phyloP scores from a whole-genome alignment of 2,329 filamentous ascomycete species.

The Claviceps cyperi region DNA sequence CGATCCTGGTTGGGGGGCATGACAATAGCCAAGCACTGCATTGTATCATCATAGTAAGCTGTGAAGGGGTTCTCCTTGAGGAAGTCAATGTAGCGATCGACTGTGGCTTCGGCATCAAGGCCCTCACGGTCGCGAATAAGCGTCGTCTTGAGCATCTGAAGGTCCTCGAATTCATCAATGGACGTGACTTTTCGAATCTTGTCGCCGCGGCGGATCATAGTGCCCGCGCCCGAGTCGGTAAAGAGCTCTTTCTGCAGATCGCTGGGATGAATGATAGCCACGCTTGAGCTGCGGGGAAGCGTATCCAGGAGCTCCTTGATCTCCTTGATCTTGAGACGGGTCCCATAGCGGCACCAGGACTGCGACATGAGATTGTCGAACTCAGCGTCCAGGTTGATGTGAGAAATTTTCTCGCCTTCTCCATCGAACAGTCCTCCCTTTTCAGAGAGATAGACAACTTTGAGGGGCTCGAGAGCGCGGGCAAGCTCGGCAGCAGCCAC shows the following conservation, averaged over 20 bases:
- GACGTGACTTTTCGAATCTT: conserved; percentile 65
- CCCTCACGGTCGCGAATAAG: conserved; percentile 71
- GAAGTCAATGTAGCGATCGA: conserved; percentile 74
- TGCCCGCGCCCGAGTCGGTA: conserved; percentile 89
- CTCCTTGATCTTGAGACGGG: conserved; percentile 91
- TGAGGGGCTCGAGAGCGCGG: conserved; percentile 75
- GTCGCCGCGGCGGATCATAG: conserved; percentile 79
- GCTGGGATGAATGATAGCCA: conserved; percentile 93
- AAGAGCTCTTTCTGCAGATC: conserved; percentile 95
- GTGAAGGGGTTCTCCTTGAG: conserved; percentile 69
- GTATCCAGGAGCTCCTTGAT: conserved; percentile 86
- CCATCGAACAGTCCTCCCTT: conserved; percentile 94
- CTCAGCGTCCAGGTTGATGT: conserved; percentile 94
- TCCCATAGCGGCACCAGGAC: conserved; percentile 90
- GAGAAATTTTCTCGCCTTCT: conserved; percentile 86
- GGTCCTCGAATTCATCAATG: conserved; percentile 60
- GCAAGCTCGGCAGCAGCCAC: conserved; percentile 90
- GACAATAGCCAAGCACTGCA: conserved; percentile 86
- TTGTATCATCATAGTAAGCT: conserved; percentile 85
- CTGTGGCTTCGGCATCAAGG: conserved; percentile 66
- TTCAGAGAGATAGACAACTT: conserved; percentile 97
- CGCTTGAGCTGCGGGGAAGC: conserved; percentile 80
- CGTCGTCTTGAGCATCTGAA: conserved; percentile 65
- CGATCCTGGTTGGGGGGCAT: conserved; percentile 55
- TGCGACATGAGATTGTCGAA: conserved; percentile 86